Conservation (phyloP, 202 grass and related monocot genomes). For the Digitaria exilis region DNA sequence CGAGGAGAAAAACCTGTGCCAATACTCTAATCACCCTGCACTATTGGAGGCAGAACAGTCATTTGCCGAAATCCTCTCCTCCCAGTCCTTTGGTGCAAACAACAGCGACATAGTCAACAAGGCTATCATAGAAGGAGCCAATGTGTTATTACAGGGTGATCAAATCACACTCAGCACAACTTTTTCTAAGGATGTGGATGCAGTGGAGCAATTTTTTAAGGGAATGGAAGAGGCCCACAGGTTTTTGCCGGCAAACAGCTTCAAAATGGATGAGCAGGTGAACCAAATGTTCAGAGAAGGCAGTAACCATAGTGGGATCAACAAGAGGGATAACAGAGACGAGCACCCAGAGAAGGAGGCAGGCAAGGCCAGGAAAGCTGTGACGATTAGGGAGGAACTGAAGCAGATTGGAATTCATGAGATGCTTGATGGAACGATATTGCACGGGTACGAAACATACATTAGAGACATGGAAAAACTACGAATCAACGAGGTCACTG, state of each 20-base stretch:
- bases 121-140: neutral
- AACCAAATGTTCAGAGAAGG: neutral
- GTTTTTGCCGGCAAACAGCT: slow-evolving; percentile 31
- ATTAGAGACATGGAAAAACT: slow-evolving; percentile 33
- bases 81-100: neutral
- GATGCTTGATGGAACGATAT: slow-evolving; percentile 42
- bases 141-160: neutral
- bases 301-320: neutral
- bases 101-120: neutral
- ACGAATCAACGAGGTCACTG: slow-evolving; percentile 19
- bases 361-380: slow-evolving; percentile 35
- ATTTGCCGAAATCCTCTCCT: slow-evolving; percentile 41
- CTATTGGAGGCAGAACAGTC: slow-evolving; percentile 38
- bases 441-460: slow-evolving; percentile 2
- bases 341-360: neutral
- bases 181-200: neutral
- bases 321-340: slow-evolving; percentile 23
- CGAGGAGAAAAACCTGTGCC: slow-evolving; percentile 6
- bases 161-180: neutral
- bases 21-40: slow-evolving; percentile 15
- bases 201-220: slow-evolving; percentile 28
- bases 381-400: slow-evolving; percentile 7
- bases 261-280: neutral
- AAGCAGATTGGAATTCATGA: slow-evolving; percentile 14
- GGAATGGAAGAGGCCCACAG: slow-evolving; percentile 44